Evolutionary conservation across 768 basidiomycete genomes (phyloP), one percentile per base, ranked within the genome.

Genomic region (Calocybe indica): DNA sequence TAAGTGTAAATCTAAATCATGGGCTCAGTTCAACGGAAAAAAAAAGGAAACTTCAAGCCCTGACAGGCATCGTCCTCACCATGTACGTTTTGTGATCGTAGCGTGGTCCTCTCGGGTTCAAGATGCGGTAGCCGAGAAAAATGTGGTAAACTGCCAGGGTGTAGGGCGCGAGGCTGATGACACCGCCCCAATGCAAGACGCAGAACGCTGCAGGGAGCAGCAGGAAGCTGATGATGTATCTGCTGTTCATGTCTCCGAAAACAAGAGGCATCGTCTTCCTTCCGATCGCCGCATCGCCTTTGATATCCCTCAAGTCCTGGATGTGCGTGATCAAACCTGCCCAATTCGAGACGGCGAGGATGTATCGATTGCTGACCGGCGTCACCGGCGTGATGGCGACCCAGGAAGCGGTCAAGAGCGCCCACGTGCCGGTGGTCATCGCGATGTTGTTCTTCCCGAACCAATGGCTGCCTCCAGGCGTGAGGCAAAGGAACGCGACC

Each of bases 61-160:
- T 22, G 22, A 22, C 2, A 22, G 22, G 22, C 22, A 1, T 22
- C 22, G 22, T 22, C 22, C 22, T 22, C 22, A 57, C 55, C 55
- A 57, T 57, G 34, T 54, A 57, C 1, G 55, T 56, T 40, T 54
- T 51, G 41, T 56, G 55, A 34, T 53, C 55, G 30, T 54, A 56
- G n/a, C 34, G 39, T 12, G 46, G 15, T 11, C 40, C 40, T 22
- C 33, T 22, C 2, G 37, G 47, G 10, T 38, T 37, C 37, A 52
- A 32, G 13, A 54, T 45, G 5, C 55, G 53, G 43, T 54, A 54
- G 1, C 39, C 53, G 7, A 57, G 32, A 7, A 47, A 12, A 5
- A 45, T 29, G 40, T 57, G 55, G 2, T 38, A 44, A 7, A 29
- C 15, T 1, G 41, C 22, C 5, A 54, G 44, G 6, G 35, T 13